Evolutionary conservation across 2,329 filamentous ascomycete genomes (phyloP).

Genomic region (Botrytis sinoallii): DNA sequence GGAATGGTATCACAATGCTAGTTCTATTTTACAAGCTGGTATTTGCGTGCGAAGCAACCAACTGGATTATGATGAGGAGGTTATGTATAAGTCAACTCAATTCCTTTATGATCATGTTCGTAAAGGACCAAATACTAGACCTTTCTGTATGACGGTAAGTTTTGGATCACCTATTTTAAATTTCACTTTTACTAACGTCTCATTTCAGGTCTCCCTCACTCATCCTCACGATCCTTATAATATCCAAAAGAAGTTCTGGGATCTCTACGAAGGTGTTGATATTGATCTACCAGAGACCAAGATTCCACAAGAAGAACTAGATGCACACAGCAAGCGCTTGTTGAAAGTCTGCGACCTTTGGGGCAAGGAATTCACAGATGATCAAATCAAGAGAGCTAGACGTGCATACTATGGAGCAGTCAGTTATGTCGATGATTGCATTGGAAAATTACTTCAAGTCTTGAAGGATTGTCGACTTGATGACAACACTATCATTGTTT

Average conservation of each 20-base stretch:
- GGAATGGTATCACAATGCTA: slow-evolving; percentile 97
- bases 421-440: slow-evolving; percentile 90
- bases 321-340: slow-evolving; percentile 82
- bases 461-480: slow-evolving; percentile 76
- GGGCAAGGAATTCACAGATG: slow-evolving; percentile 77
- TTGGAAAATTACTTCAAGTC: slow-evolving; percentile 75
- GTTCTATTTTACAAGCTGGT: slow-evolving; percentile 86
- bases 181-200: not conserved
- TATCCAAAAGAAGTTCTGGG: slow-evolving; percentile 92
- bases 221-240: slow-evolving; percentile 95
- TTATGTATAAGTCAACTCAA: slow-evolving; percentile 77
- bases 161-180: not conserved
- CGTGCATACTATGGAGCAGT: slow-evolving; percentile 91
- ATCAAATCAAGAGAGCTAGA: slow-evolving; percentile 80
- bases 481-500: slow-evolving; percentile 86
- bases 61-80: slow-evolving; percentile 93
- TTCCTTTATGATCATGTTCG: slow-evolving; percentile 89
- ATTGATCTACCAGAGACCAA: slow-evolving; percentile 77
- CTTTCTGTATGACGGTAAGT: slow-evolving; percentile 73
- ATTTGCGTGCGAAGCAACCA: slow-evolving; percentile 89
- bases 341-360: slow-evolving; percentile 84
- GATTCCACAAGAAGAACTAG: slow-evolving; percentile 77
- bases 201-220: slow-evolving; percentile 66
- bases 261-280: slow-evolving; percentile 83
- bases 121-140: slow-evolving; percentile 67